A percentile compares a stretch with the other conserved stretches of the same genome.
phyloP scores from a whole-genome alignment of 768 basidiomycete species.

The Rhizopogon vulgaris region DNA sequence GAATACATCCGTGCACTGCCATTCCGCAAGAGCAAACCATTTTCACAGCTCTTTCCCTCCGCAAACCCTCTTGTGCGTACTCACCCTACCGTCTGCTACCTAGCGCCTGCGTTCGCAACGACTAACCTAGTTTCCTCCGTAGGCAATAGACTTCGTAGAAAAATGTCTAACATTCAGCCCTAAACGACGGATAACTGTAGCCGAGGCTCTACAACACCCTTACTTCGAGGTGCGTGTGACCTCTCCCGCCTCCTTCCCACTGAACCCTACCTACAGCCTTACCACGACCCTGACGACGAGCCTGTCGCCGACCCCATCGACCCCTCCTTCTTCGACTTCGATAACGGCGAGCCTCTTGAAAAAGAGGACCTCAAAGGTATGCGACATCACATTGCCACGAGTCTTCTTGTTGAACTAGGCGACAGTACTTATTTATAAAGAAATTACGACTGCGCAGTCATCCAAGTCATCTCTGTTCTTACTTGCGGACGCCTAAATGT shows the following conservation, averaged over 20 bases:
- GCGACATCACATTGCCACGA: conserved; percentile 2
- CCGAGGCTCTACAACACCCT: conserved; percentile 83
- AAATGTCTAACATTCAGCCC: conserved; percentile 83
- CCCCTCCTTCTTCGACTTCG: conserved; percentile 80
- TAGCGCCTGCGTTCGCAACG: neutral
- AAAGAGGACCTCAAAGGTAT: conserved; percentile 69
- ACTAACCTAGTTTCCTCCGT: neutral
- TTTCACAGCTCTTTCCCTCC: conserved; percentile 63
- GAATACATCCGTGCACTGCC: conserved; percentile 88
- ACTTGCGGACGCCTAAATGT: neutral
- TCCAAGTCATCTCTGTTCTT: neutral
- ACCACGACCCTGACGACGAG: conserved; percentile 87
- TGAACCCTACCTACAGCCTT: conserved; percentile 45
- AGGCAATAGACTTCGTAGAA: conserved; percentile 75
- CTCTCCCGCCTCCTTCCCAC: neutral
- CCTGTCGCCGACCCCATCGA: conserved; percentile 73
- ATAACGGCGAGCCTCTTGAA: conserved; percentile 56
- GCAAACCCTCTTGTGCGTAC: conserved; percentile 59
- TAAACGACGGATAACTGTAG: conserved; percentile 80
- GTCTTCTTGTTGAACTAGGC: neutral
- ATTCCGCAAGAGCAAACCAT: conserved; percentile 75
- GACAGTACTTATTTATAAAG: conserved; percentile 42
- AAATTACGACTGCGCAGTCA: conserved; percentile 29
- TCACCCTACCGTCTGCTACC: neutral
- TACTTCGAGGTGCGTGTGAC: conserved; percentile 65